Base-by-base conservation (phyloP, 2,329 filamentous ascomycete genomes). In the Colletotrichum kahawae region DNA sequence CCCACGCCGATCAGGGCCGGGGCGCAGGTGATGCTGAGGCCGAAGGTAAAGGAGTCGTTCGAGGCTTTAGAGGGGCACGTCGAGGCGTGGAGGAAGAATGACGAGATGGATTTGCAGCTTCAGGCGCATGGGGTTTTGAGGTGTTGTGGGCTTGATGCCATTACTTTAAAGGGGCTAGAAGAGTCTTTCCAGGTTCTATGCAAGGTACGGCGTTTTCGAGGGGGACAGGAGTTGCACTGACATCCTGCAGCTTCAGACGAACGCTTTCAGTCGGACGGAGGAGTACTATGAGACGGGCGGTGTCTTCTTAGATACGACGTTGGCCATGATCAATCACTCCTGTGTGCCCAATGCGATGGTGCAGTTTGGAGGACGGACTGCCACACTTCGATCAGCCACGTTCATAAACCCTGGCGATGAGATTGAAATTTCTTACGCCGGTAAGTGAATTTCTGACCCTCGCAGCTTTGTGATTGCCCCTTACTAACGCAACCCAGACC, bases 241-340 rank as follows among this genome's bases (percentile, higher is more conserved):
- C 29, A 27, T 43, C 24, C 60, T 66, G 16, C 72, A 92, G 90
- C 87, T 92, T 74, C 87, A 91, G 79, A 91, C 90, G 48, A 93
- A 93, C 81, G 87, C 90, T 5, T 93, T 93, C 79, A 90, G 90
- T 78, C 84, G 89, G 67, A 84, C 85, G 31, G 90, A 92, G 67
- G 81, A 83, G 3, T 90, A 92, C 78, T 57, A 56, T 48, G 71
- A 76, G 36, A 81, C 88, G 9, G 88, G 86, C 1, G 91, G 90
- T 29, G 84, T 92, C 34, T 92, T 90, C 76, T 82, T 93, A 48
- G 89, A 92, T 76, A 85, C 89, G 1, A 86, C 81, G 5, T 83
- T 92, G 56, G 89, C 90, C 73, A 91, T 92, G 87, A 86, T 87
- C 27, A 93, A 93, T 77, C 92, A 93, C 79, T 91, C 90, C 0